These are phyloP conservation scores for Zasmidium cellare DNA, from an alignment of 2,329 filamentous ascomycete species.

Conservation along the genomic window DNA sequence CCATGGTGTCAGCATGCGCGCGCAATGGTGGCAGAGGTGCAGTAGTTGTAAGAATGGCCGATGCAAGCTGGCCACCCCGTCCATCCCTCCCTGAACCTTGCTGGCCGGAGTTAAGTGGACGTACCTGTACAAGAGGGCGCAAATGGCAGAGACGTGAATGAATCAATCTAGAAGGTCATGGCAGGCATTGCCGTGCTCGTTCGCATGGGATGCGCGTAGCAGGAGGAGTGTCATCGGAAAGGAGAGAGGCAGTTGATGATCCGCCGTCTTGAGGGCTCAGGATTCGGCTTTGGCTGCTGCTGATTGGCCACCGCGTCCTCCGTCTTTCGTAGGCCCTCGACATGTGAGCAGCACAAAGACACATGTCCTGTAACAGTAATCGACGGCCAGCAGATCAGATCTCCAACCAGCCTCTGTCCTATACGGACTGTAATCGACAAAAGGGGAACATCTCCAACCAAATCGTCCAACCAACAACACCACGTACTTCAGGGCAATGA, in stretches of 20 bases:
- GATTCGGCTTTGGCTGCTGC: no score
- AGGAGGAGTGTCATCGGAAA: neutral
- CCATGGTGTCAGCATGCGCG: conserved; percentile 11
- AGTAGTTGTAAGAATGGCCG: neutral
- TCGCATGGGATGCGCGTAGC: neutral
- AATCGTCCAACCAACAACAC: neutral
- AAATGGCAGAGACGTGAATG: neutral
- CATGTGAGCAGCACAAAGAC: neutral
- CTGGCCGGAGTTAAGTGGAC: neutral
- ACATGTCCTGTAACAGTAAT: neutral
- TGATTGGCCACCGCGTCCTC: no score
- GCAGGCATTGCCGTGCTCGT: neutral
- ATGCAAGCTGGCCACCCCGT: neutral
- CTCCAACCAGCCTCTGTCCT: neutral
- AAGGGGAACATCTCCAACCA: neutral
- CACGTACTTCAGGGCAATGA: conserved; percentile 2
- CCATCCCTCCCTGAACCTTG: neutral
- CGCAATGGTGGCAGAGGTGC: neutral
- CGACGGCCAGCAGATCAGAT: neutral
- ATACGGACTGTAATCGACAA: neutral
- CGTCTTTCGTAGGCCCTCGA: no score
- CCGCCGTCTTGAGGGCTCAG: no score
- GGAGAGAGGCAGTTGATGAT: neutral
- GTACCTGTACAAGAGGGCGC: conserved; percentile 13
- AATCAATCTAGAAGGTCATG: neutral